Base-by-base conservation (phyloP, 164 flowering plant genomes). In the Hamamelis virginiana region DNA sequence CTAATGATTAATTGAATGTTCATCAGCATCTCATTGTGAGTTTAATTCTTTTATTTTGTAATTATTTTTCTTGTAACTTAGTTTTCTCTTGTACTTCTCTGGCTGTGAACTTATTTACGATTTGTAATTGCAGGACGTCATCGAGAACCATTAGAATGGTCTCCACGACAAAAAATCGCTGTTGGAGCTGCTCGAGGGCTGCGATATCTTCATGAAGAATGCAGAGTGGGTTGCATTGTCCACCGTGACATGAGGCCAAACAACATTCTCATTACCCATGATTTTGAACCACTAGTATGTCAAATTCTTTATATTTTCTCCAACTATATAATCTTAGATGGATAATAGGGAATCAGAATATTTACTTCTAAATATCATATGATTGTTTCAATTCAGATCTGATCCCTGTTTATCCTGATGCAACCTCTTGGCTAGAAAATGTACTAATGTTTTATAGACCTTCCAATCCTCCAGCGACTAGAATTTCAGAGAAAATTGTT, bases 161-260 rank as follows among this genome's bases (percentile, higher is more conserved):
- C 87, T 53, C 78, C 91, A n/a, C 68, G 91, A 11, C 88, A 85
- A 46, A 87, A 83, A 68, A 72, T 87, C 66, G 89, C 91, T 14
- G 89, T 87, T 10, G 91, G 91, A 51, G 90, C 88, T 38, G 90
- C 90, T 68, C 76, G 90, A 64, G 90, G 88, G 13, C 66, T 86
- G 63, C 72, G 91, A 22, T 87, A 87, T 77, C 89, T 87, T 71
- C 91, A 87, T 68, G 91, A 87, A 79, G 91, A 87, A 72, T 87
- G 91, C 78, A 80, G 91, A 76, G 91, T 87, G 65, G 91, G 91
- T 59, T 87, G 91, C 80, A 87, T 87, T 72, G 89, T 87, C 8
- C 91, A 87, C 59, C 83, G 91, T 22, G 91, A 87, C 73, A 87
- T 87, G 91, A 71, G 91, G 58, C 91, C 91, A 23, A 87, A 87